Base-by-base conservation (phyloP, 2,329 filamentous ascomycete species). In the Talaromyces islandicus region DNA sequence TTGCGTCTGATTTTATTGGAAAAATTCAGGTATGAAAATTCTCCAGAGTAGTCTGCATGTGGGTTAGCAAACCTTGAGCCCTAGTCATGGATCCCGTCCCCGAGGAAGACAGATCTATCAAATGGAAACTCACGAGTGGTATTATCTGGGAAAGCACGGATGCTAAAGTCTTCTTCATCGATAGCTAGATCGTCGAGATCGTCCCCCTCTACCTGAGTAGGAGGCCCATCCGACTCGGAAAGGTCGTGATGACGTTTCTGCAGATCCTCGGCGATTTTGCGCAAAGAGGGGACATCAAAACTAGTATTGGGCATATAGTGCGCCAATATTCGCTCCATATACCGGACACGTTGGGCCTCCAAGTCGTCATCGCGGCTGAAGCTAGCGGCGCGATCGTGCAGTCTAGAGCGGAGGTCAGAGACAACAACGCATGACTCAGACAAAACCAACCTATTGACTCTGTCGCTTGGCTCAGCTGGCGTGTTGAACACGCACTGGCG, bases 401-500 rank as follows among this genome's bases (percentile, higher is more conserved):
- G 10, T 43, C 52, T 48, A 29, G 11, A 51, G 50, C 54, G 29
- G 21, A 43, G 7, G 30, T 32, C 35, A 59, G 52, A 55, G 9
- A 50, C 17, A 17, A 2, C 14, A 2, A 32, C 11, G 17, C 14
- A 48, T 32, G 24, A 21, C 19, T 57, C 21, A 5, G 11, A 11
- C 38, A 1, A 53, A 14, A 35, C 67, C 21, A 70, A 72, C 43
- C 73, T 68, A 48, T 62, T 52, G n/a, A 25, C 14, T 62, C 68
- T 74, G 61, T 73, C 71, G 50, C 63, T 66, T 50, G 70, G 70
- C 52, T 75, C 73, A 35, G 72, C 68, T 55, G 73, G 75, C 10
- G 74, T 70, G 24, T 73, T 75, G 64, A 83, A 83, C 60, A 79
- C 74, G 68, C 81, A 83, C 64, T 78, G 77, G 50, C 81, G 77